Conservation (phyloP, 2,329 filamentous ascomycete genomes). For the Achaetomium macrosporum region DNA sequence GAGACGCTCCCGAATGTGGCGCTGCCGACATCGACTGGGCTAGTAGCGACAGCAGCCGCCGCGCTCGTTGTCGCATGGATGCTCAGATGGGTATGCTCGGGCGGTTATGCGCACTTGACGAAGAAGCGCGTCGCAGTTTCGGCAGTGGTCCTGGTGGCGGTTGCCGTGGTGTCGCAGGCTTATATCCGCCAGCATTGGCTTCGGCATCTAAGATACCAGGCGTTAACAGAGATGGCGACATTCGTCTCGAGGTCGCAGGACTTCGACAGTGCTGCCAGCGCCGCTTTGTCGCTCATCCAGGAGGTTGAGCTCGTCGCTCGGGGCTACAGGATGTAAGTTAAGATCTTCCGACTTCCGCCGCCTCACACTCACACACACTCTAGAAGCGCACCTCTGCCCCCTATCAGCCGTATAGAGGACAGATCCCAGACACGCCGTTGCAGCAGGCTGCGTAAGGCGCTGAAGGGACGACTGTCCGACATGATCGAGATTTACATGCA, state of each 20-base stretch:
- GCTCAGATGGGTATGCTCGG: conserved; percentile 62
- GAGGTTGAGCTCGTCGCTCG: conserved; percentile 94
- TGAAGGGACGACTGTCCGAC: conserved; percentile 63
- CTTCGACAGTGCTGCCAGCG: conserved; percentile 71
- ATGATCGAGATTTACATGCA: conserved; percentile 68
- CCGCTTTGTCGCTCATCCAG: conserved; percentile 76
- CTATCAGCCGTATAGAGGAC: conserved; percentile 87
- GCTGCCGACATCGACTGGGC: conserved; percentile 37
- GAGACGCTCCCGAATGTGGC: conserved; percentile 18
- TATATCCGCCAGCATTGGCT: conserved; percentile 77
- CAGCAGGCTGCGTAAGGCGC: conserved; percentile 67
- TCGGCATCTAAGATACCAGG: conserved; percentile 68
- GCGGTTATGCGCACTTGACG: conserved; percentile 46
- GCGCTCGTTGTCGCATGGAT: conserved; percentile 65
- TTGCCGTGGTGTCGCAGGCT: conserved; percentile 59
- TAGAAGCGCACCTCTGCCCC: conserved; percentile 82
- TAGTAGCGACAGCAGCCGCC: conserved; percentile 53
- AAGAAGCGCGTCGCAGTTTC: conserved; percentile 49
- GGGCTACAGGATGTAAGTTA: conserved; percentile 72
- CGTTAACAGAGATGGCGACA: conserved; percentile 60
- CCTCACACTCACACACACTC: conserved; percentile 9
- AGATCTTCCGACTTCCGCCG: background rate
- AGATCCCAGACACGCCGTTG: conserved; percentile 74
- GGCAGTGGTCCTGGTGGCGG: conserved; percentile 42
- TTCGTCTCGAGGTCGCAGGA: conserved; percentile 72